A percentile compares a stretch with the other conserved stretches of the same genome.
Evolutionary conservation across 192 early-diverging fungal species (phyloP).

Genomic region (Dissophora ornata): DNA sequence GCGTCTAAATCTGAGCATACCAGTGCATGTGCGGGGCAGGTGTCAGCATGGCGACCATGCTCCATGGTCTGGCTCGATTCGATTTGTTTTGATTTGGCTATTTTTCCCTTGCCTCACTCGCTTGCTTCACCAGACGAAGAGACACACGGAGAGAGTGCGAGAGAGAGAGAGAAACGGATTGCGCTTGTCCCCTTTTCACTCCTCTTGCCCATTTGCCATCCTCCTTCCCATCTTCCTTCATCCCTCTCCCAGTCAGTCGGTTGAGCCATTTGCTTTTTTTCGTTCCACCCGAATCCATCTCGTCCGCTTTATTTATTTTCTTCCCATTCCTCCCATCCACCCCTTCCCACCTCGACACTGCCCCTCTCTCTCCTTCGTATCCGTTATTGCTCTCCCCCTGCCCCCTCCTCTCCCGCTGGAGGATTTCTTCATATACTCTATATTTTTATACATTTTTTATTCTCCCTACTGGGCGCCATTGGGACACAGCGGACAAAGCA

Average conservation of each 20-base stretch:
- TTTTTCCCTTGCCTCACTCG: too few species aligned
- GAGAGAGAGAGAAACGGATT: neutral
- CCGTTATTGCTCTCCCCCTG: neutral
- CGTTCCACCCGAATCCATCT: neutral
- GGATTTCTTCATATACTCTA: too few species aligned
- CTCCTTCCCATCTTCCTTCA: neutral
- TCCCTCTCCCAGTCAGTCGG: neutral
- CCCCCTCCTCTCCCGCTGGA: neutral
- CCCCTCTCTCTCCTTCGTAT: neutral
- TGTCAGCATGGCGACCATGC: too few species aligned
- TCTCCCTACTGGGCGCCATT: neutral
- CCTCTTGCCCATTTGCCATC: neutral
- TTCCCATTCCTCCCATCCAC: neutral
- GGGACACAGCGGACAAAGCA: neutral
- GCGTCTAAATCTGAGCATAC: slow-evolving; percentile 10
- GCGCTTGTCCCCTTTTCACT: slow-evolving; percentile 4
- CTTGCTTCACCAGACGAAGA: neutral
- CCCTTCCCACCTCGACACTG: neutral
- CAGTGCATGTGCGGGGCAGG: too few species aligned
- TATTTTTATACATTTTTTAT: neutral
- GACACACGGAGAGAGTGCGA: neutral
- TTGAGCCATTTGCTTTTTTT: slow-evolving; percentile 2
- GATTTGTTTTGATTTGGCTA: neutral
- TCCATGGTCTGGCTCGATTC: neutral
- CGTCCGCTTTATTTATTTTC: neutral